Percentiles rank a stretch among this genome's conserved stretches.
Conservation (phyloP, 202 grass and related monocot species). For the Brachypodium distachyon region DNA sequence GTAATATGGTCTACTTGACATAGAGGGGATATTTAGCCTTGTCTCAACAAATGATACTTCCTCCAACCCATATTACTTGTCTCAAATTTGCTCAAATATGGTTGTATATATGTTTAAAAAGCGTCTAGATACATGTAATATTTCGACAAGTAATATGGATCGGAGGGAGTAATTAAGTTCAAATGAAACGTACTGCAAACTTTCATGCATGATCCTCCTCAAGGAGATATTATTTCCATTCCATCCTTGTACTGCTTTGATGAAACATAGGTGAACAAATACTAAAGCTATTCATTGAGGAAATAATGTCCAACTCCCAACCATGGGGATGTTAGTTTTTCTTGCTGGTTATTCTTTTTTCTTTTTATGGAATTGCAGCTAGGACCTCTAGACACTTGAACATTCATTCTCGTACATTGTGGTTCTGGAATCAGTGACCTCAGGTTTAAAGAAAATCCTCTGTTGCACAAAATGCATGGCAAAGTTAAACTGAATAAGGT, state of each 20-base stretch:
- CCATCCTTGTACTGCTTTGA: not conserved
- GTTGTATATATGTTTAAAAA: too few relatives aligned
- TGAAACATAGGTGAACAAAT: not conserved
- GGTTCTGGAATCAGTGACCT: not conserved
- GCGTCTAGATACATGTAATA: too few relatives aligned
- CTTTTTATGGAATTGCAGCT: not conserved
- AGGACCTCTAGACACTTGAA: not conserved
- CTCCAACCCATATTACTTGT: too few relatives aligned
- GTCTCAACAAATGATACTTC: not conserved
- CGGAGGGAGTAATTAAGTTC: not conserved
- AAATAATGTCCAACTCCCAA: not conserved
- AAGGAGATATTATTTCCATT: not conserved
- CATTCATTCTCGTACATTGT: not conserved
- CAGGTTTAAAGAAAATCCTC: not conserved
- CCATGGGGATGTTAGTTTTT: not conserved
- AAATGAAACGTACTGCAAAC: not conserved
- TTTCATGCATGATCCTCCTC: not conserved
- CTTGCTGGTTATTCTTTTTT: not conserved
- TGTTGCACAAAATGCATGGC: not conserved
- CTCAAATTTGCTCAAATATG: too few relatives aligned
- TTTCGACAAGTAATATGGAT: too few relatives aligned
- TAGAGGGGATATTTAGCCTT: not conserved
- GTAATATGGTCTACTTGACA: not conserved
- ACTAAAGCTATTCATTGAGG: not conserved
- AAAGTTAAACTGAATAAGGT: not conserved